phyloP scores from a whole-genome alignment of 208 protist genomes.

The Acanthamoeba lenticulata region DNA sequence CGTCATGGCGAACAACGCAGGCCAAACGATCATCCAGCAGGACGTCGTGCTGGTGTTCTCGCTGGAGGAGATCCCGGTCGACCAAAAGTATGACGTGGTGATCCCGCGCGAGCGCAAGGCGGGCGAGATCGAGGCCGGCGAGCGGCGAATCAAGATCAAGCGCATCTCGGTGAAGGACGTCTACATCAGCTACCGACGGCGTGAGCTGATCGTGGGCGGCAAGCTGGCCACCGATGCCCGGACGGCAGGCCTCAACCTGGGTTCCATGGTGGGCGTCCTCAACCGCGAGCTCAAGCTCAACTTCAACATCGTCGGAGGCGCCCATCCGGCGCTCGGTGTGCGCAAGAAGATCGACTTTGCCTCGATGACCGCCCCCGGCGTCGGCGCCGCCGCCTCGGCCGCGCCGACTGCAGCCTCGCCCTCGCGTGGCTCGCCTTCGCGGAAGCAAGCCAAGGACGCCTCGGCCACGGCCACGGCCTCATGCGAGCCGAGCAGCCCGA shows the following conservation, averaged over 20 bases:
- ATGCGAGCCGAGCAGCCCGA: neutral
- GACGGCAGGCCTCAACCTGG: neutral
- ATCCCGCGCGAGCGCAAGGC: neutral
- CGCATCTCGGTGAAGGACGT: constrained; percentile 1
- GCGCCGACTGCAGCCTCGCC: neutral
- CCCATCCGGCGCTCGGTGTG: neutral
- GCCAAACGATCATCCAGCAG: neutral
- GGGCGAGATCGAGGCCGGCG: neutral
- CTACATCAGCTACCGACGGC: neutral
- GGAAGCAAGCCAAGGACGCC: neutral
- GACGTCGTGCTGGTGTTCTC: neutral
- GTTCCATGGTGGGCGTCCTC: neutral
- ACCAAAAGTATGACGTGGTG: neutral
- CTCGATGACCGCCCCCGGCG: neutral
- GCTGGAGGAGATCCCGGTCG: neutral
- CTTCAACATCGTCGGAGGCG: neutral
- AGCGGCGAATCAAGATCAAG: constrained; percentile 17
- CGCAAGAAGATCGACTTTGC: constrained; percentile 6
- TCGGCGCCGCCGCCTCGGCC: neutral
- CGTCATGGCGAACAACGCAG: no score
- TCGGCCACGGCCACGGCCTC: no score
- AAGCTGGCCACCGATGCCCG: neutral
- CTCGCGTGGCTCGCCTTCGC: neutral
- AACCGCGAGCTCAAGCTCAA: constrained; percentile 11
- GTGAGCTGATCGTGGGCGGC: neutral